Conservation (phyloP, 2,329 filamentous ascomycete species). For the Hymenoscyphus fraxineus region DNA sequence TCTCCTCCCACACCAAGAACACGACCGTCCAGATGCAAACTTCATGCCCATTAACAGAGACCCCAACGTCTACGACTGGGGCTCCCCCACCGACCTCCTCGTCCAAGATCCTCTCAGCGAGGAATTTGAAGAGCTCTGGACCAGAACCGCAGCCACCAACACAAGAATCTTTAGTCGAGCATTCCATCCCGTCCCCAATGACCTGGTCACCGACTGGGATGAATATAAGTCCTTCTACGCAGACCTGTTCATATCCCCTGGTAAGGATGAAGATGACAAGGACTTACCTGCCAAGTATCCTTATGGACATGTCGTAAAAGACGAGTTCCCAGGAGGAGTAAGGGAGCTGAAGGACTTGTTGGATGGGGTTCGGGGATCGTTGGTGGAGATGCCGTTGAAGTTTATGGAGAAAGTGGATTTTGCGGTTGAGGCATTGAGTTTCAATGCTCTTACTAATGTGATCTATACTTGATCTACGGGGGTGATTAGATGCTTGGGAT, state of each 20-base stretch:
- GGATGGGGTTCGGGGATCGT: constrained; percentile 60
- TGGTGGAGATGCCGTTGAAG: constrained; percentile 87
- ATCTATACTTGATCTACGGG: constrained; percentile 55
- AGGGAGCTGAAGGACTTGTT: constrained; percentile 70
- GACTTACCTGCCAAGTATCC: constrained; percentile 57
- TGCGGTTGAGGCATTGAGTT: constrained; percentile 71
- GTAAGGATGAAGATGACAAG: constrained; percentile 39
- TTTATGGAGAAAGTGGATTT: constrained; percentile 83
- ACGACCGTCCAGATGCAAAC: constrained; percentile 66
- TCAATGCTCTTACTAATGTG: constrained; percentile 69
- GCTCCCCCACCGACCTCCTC: constrained; percentile 60
- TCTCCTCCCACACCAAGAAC: constrained; percentile 69
- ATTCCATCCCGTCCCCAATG: constrained; percentile 75
- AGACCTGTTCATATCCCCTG: constrained; percentile 57
- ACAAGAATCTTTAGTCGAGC: constrained; percentile 76
- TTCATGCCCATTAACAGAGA: constrained; percentile 69
- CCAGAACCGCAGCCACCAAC: constrained; percentile 67
- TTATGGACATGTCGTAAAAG: constrained; percentile 83
- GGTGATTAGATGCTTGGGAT: background rate
- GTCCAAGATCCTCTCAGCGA: constrained; percentile 71
- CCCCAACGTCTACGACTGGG: constrained; percentile 72
- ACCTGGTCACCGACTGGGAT: constrained; percentile 65
- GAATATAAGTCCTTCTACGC: constrained; percentile 71
- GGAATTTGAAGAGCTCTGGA: constrained; percentile 70
- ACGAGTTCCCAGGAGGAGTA: constrained; percentile 71